These are phyloP conservation scores for Amaranthus tricolor DNA, from an alignment of 179 eudicot species.

Conservation along the genomic window DNA sequence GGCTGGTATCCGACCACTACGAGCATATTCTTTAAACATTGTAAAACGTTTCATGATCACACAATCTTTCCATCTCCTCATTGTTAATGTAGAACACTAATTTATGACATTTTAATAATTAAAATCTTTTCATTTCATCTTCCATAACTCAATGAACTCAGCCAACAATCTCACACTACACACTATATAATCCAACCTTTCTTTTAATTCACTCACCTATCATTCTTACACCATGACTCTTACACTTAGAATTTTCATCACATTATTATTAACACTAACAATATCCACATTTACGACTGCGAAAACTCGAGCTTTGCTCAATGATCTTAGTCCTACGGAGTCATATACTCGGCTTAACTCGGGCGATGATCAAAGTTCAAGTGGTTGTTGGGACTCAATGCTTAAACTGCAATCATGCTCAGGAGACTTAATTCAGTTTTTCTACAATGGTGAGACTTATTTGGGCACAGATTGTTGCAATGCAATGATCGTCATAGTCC, in stretches of 20 bases:
- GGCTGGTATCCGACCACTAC: too few species aligned
- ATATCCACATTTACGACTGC: slow-evolving; percentile 5
- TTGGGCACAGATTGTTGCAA: slow-evolving; percentile 60
- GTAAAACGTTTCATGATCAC: too few species aligned
- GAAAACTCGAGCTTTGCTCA: background rate
- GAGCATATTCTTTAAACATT: too few species aligned
- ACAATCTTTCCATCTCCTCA: slow-evolving; percentile 6
- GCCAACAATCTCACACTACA: background rate
- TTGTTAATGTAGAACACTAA: background rate
- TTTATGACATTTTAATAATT: background rate
- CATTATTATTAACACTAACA: background rate
- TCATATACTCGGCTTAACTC: slow-evolving; percentile 34
- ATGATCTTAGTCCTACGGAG: background rate
- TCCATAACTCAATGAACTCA: background rate
- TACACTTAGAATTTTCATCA: slow-evolving; percentile 4
- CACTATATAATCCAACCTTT: slow-evolving; percentile 11
- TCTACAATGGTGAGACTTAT: slow-evolving; percentile 61
- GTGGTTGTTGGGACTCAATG: slow-evolving; percentile 60
- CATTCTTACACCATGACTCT: slow-evolving; percentile 13
- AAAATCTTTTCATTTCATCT: slow-evolving; percentile 7
- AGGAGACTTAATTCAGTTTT: slow-evolving; percentile 58
- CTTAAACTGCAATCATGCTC: slow-evolving; percentile 59
- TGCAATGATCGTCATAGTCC: slow-evolving; percentile 47
- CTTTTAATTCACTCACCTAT: background rate
- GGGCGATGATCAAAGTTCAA: slow-evolving; percentile 17